These are phyloP conservation scores for Fusarium sororula DNA, from an alignment of 2,329 filamentous ascomycete species.

Conservation along the genomic window DNA sequence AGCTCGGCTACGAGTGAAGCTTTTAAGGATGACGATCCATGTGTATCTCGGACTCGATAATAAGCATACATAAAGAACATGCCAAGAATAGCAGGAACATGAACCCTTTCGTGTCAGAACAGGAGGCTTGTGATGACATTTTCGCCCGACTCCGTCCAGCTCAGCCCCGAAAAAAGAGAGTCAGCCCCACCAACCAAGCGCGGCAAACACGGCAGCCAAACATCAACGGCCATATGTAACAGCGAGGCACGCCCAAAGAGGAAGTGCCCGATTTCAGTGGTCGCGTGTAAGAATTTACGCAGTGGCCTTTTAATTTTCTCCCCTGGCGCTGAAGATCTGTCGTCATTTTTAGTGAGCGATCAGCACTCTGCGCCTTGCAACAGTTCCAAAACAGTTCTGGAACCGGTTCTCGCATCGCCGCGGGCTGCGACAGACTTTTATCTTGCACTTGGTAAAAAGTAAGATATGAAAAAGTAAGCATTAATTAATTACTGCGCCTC, in stretches of 20 bases:
- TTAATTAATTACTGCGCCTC: neutral
- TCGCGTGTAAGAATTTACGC: neutral
- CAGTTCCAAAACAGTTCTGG: neutral
- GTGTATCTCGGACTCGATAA: neutral
- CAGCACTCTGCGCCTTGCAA: neutral
- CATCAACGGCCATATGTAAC: neutral
- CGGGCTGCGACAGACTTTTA: neutral
- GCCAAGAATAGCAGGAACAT: neutral
- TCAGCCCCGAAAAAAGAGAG: neutral
- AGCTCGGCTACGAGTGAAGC: neutral
- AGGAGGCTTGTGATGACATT: neutral
- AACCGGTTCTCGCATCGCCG: neutral
- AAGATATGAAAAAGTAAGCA: neutral
- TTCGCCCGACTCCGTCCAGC: neutral
- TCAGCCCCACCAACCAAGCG: neutral
- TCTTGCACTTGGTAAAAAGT: neutral
- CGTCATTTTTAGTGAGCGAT: conserved; percentile 9
- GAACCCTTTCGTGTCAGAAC: neutral
- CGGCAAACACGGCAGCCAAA: neutral
- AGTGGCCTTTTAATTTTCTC: neutral
- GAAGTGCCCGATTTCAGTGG: neutral
- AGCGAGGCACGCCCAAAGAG: neutral
- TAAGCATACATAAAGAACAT: neutral
- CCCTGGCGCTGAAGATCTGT: neutral
- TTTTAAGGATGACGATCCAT: neutral